Percentiles rank a stretch among this genome's conserved stretches.
Evolutionary conservation across 208 protist species (phyloP).

Genomic region (Wallacemonas sp.): DNA sequence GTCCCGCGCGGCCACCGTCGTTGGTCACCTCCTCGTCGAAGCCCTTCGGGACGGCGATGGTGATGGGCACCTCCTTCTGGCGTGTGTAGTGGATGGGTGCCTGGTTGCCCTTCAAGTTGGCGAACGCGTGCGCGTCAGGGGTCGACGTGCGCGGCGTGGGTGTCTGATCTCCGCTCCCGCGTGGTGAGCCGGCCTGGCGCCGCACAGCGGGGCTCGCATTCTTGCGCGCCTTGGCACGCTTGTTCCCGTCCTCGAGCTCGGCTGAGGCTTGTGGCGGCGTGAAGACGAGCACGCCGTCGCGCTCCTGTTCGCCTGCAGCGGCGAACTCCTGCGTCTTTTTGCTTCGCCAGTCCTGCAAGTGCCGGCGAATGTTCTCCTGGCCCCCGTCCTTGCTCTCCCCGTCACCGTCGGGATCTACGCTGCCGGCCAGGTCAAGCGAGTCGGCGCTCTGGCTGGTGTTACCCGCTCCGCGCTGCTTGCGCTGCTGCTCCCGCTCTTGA

Average conservation of each 20-base stretch:
- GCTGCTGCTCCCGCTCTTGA: slow-evolving; percentile 20
- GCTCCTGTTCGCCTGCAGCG: slow-evolving; percentile 35
- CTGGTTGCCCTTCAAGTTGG: slow-evolving; percentile 13
- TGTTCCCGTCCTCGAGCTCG: background rate
- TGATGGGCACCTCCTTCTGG: slow-evolving; percentile 8
- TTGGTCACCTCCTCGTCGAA: background rate
- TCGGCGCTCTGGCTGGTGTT: background rate
- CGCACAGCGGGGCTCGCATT: slow-evolving; percentile 9
- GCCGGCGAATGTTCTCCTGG: slow-evolving; percentile 24
- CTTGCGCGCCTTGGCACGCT: background rate
- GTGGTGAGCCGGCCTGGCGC: background rate
- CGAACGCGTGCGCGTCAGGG: slow-evolving; percentile 4
- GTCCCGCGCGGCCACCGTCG: background rate
- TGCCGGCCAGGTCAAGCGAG: slow-evolving; percentile 10
- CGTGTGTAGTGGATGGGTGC: slow-evolving; percentile 13
- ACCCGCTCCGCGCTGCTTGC: slow-evolving; percentile 11
- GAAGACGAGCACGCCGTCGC: slow-evolving; percentile 51
- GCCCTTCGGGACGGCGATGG: slow-evolving; percentile 7
- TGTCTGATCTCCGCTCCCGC: background rate
- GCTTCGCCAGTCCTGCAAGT: slow-evolving; percentile 37
- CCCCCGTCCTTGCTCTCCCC: slow-evolving; percentile 22
- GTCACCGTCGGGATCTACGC: slow-evolving; percentile 12
- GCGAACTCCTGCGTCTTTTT: slow-evolving; percentile 2
- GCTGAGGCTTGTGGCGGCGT: slow-evolving; percentile 26
- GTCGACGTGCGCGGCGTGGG: background rate